phyloP scores from a whole-genome alignment of 163 green algal genomes.

The Chlorella variabilis region DNA sequence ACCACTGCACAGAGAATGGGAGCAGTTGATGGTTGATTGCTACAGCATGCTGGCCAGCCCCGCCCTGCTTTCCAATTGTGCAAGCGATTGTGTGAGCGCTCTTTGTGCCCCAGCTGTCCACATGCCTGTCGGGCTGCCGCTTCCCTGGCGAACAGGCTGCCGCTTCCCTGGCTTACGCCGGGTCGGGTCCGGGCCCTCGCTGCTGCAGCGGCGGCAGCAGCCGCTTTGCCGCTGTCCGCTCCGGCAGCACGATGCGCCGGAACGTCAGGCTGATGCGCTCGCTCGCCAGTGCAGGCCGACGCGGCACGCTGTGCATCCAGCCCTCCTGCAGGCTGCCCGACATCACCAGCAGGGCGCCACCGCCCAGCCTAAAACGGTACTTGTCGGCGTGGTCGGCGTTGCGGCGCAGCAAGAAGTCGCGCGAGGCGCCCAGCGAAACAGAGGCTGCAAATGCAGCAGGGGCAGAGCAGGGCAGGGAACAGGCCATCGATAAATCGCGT shows the following conservation, averaged over 20 bases:
- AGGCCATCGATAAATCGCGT: too few species aligned
- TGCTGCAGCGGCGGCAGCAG: neutral
- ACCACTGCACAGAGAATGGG: too few species aligned
- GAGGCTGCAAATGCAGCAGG: slow-evolving; percentile 33
- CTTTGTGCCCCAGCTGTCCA: too few species aligned
- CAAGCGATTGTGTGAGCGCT: too few species aligned
- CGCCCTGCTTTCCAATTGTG: too few species aligned
- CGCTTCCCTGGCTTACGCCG: too few species aligned
- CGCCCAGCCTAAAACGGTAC: slow-evolving; percentile 43
- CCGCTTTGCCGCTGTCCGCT: neutral
- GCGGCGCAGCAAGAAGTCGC: slow-evolving; percentile 67
- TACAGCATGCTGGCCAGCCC: too few species aligned
- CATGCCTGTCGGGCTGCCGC: too few species aligned
- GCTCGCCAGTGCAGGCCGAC: slow-evolving; percentile 26
- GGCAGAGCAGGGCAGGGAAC: neutral
- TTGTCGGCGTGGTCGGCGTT: slow-evolving; percentile 49
- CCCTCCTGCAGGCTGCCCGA: slow-evolving; percentile 53
- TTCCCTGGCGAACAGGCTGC: too few species aligned
- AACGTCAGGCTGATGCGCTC: slow-evolving; percentile 69
- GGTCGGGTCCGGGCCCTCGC: too few species aligned
- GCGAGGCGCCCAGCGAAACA: slow-evolving; percentile 59
- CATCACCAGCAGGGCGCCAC: slow-evolving; percentile 67
- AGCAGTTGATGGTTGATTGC: too few species aligned
- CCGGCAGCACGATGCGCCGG: slow-evolving; percentile 31
- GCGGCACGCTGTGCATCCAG: slow-evolving; percentile 67